Evolutionary conservation across 768 basidiomycete genomes (phyloP), one percentile per base, ranked within the genome.

Genomic region (Boletus subcaerulescens): DNA sequence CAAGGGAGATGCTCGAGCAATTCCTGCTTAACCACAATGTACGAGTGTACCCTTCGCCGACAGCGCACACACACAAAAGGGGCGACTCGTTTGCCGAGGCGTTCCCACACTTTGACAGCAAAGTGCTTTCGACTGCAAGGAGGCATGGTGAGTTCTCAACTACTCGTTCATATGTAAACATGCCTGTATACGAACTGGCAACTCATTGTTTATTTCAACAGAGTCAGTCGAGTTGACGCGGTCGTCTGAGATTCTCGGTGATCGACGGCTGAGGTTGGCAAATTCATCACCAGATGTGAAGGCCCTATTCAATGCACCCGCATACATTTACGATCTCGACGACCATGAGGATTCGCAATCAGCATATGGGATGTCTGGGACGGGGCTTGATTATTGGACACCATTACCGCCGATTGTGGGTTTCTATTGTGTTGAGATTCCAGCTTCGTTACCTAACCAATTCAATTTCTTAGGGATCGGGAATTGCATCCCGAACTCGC

Each of bases 91-190:
- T 96, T 65, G 88, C 93, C 33, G 93, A 96, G 67, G 91, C 94
- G 2, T 95, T 96, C 79, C 91, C 93, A 24, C 93, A 96, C 71
- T 96, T 97, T 70, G 93, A 97, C 68, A 93, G 91, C 74, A 97
- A 94, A 71, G 84, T 97, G 2, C 78, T 97, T 45, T 87, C 93
- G 15, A 87, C 89, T 20, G 83, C 87, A 10, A 80, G 84, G 62
- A 82, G 85, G 47, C 81, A 83, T 55, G 88, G 89, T 66, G 68
- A 75, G 71, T 60, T 31, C 26, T 39, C 35, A n/a, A 43, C 53
- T 80, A 78, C 78, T 60, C 57, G 74, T 50, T 56, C 50, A 52
- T 44, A 29, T 44, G 35, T 32, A 24, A 48, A 33, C 38, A 14
- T 31, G 10, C 17, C 2, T 39, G 36, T 10, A 9, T 57, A 32